phyloP scores from a whole-genome alignment of 768 basidiomycete species.

The Agrocybe pediades region DNA sequence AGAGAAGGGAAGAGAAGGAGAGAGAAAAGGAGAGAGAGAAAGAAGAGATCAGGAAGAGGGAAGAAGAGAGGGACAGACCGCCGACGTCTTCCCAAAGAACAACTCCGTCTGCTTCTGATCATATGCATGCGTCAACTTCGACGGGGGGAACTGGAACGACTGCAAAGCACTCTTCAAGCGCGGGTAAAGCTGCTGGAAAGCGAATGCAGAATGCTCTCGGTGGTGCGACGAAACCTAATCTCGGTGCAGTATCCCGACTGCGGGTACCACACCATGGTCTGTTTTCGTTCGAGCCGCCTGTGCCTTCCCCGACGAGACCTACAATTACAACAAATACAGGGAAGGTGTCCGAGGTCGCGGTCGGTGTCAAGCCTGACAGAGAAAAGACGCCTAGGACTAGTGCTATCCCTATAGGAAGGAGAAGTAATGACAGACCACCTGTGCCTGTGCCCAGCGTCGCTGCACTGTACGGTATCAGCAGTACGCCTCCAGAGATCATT shows the following conservation, averaged over 20 bases:
- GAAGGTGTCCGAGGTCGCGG: conserved; percentile 24
- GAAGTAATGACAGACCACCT: conserved; percentile 30
- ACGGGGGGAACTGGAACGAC: conserved; percentile 40
- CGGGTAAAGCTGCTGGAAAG: conserved; percentile 55
- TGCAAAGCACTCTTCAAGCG: conserved; percentile 52
- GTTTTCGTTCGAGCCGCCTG: conserved; percentile 71
- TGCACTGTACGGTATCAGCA: neutral
- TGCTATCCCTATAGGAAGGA: no score
- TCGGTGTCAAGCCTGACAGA: conserved; percentile 26
- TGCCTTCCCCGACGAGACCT: conserved; percentile 49
- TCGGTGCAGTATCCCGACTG: conserved; percentile 34
- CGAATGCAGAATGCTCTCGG: conserved; percentile 17
- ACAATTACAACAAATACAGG: conserved; percentile 29
- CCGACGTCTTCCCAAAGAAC: conserved; percentile 21
- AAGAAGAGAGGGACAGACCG: conserved; percentile 13
- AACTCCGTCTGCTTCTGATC: conserved; percentile 33
- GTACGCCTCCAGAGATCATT: neutral
- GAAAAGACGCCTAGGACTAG: conserved; percentile 27
- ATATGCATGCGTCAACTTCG: conserved; percentile 42
- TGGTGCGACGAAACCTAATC: conserved; percentile 23
- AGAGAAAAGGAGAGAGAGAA: conserved; percentile 28
- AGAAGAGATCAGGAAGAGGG: conserved; percentile 32
- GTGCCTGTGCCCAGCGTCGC: conserved; percentile 30
- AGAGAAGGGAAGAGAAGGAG: conserved; percentile 22
- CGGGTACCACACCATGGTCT: conserved; percentile 49